These are phyloP conservation scores for Sanguinoderma infundibulare DNA, from an alignment of 1,284 basidiomycete genomes.

Conservation along the genomic window DNA sequence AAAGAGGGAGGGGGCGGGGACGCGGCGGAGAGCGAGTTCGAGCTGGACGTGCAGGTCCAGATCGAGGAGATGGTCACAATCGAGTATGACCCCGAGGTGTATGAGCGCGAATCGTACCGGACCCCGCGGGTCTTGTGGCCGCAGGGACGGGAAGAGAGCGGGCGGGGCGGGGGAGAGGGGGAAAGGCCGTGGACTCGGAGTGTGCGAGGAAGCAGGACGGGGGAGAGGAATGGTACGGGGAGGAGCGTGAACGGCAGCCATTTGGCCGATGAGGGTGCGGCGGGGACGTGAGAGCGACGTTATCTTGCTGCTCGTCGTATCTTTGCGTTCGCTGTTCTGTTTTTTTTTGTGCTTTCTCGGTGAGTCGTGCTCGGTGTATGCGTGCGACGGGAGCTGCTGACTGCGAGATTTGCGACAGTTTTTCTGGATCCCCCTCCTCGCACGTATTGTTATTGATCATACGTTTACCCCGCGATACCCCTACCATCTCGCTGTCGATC, in stretches of 20 bases:
- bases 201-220: neutral
- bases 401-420: neutral
- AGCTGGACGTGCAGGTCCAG: constrained; percentile 23
- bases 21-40: constrained; percentile 5
- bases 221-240: neutral
- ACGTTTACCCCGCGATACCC: neutral
- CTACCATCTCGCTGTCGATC: neutral
- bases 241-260: neutral
- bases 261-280: neutral
- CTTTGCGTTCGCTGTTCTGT: neutral
- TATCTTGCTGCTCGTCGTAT: neutral
- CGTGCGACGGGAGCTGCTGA: neutral
- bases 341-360: neutral
- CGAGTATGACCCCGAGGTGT: constrained; percentile 22
- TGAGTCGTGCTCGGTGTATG: neutral
- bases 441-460: neutral
- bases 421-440: neutral
- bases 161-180: neutral
- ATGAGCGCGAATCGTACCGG: constrained; percentile 22
- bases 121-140: constrained; percentile 22
- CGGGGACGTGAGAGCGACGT: neutral
- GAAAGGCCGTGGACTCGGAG: neutral
- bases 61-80: constrained; percentile 27
- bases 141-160: neutral
- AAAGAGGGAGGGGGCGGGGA: neutral